phyloP scores from a whole-genome alignment of 1,139 yeast genomes.

The Lodderomyces orthopsilosis region DNA sequence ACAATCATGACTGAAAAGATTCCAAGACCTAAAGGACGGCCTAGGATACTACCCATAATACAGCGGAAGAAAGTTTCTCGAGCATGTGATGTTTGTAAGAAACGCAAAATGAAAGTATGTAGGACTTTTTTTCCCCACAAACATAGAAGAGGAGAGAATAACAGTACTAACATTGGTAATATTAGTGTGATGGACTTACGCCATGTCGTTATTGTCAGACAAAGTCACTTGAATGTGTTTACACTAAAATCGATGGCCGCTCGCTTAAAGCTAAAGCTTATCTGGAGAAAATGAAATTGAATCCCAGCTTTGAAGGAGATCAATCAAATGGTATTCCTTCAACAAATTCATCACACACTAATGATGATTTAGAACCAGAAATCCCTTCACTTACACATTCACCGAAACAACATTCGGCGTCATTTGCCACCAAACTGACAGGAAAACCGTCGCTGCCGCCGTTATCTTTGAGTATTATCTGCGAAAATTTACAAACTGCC shows the following conservation, averaged over 20 bases:
- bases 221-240: conserved; percentile 23
- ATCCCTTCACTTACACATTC: conserved; percentile 9
- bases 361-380: conserved; percentile 7
- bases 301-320: conserved; percentile 9
- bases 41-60: conserved; percentile 12
- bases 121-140: neutral
- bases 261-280: conserved; percentile 20
- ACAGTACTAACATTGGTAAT: neutral
- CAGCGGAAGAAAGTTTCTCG: conserved; percentile 30
- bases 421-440: neutral
- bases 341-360: neutral
- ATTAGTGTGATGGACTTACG: conserved; percentile 23
- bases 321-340: conserved; percentile 1
- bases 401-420: conserved; percentile 1
- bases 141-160: neutral
- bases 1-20: conserved; percentile 4
- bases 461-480: conserved; percentile 17
- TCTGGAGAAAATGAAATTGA: conserved; percentile 7
- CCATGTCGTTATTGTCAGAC: conserved; percentile 27
- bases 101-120: conserved; percentile 32
- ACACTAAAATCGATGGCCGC: conserved; percentile 25
- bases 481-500: conserved; percentile 19
- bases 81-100: conserved; percentile 40
- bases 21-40: conserved; percentile 14
- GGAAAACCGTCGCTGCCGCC: conserved; percentile 17